Evolutionary conservation across 192 early-diverging fungal species (phyloP).

Genomic region (Rhizoclosmatium sp.): DNA sequence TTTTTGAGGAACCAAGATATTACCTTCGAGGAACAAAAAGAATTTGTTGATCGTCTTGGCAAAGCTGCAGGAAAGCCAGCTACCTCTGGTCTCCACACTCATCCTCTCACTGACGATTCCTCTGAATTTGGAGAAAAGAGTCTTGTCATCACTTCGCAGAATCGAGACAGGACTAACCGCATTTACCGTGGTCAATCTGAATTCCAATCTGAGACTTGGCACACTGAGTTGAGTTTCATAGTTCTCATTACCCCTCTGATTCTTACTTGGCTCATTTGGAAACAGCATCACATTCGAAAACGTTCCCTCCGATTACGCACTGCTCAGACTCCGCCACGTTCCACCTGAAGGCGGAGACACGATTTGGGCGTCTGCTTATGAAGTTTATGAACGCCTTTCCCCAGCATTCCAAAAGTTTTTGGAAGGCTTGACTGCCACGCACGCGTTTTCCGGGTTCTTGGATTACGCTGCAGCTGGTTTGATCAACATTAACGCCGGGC

Average conservation of each 20-base stretch:
- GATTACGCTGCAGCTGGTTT: background rate
- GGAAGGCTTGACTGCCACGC: slow-evolving; percentile 67
- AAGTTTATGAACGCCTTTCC: slow-evolving; percentile 6
- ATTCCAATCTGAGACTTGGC: slow-evolving; percentile 7
- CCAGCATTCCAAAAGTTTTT: slow-evolving; percentile 57
- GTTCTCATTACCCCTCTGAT: background rate
- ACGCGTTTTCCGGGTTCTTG: slow-evolving; percentile 44
- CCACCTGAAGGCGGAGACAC: background rate
- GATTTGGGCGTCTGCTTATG: slow-evolving; percentile 30
- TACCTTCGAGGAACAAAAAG: slow-evolving; percentile 55
- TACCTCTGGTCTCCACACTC: slow-evolving; percentile 7
- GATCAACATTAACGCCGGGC: slow-evolving; percentile 2
- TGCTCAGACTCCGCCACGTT: slow-evolving; percentile 23
- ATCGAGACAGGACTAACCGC: background rate
- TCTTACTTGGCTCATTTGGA: background rate
- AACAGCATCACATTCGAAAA: slow-evolving; percentile 32
- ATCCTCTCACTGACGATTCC: slow-evolving; percentile 8
- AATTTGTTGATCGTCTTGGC: slow-evolving; percentile 42
- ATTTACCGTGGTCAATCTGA: background rate
- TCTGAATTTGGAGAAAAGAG: slow-evolving; percentile 22
- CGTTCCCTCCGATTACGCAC: slow-evolving; percentile 28
- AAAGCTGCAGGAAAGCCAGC: slow-evolving; percentile 14
- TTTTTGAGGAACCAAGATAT: slow-evolving; percentile 75
- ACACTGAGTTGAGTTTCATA: slow-evolving; percentile 13
- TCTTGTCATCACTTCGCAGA: slow-evolving; percentile 16